Base-by-base conservation (phyloP, 2,329 filamentous ascomycete genomes). In the Shiraia sp. region DNA sequence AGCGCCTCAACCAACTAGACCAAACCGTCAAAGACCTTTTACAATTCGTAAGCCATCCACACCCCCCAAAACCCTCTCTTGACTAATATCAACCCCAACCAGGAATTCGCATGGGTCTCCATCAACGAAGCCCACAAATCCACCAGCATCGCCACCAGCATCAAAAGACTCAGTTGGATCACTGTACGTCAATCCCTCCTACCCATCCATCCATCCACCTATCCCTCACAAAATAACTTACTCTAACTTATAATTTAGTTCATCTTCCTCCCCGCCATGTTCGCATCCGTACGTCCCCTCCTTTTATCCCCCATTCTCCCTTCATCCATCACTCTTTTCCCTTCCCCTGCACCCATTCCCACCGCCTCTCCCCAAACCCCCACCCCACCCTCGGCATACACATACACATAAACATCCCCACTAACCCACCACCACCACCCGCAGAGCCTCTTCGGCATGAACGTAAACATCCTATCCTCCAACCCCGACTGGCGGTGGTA, bases 91-190 rank as follows among this genome's bases (percentile, higher is more conserved):
- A 10, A 40, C n/a, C n/a, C n/a, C 10, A 8, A 13, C 19, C 10
- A 47, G 44, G 44, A 47, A 30, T 47, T 47, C 28, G 44, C 40
- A 7, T 47, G 39, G 44, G 33, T 47, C 7, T 47, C 44, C 9
- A 47, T 43, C 22, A 47, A 42, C 29, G 44, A 47, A 26, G 44
- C 44, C 12, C 44, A 47, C 17, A 33, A 23, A 26, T 47, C 44
- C 7, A 42, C 44, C 13, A 47, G 33, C 24, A 34, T 43, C 16
- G 44, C 44, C 7, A 42, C 38, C 4, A 47, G 44, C 31, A 43
- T 47, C 12, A 47, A 47, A 14, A 33, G 44, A 13, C 40, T 43
- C 5, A 47, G 38, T 22, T 47, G 44, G 44, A 24, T 47, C 22
- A 47, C 44, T 15, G 44, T 42, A 35, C 30, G 40, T 16, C 12